Evolutionary conservation across 2,329 filamentous ascomycete genomes (phyloP), one percentile per base, ranked within the genome.

Genomic region (Coniochaeta ligniaria): DNA sequence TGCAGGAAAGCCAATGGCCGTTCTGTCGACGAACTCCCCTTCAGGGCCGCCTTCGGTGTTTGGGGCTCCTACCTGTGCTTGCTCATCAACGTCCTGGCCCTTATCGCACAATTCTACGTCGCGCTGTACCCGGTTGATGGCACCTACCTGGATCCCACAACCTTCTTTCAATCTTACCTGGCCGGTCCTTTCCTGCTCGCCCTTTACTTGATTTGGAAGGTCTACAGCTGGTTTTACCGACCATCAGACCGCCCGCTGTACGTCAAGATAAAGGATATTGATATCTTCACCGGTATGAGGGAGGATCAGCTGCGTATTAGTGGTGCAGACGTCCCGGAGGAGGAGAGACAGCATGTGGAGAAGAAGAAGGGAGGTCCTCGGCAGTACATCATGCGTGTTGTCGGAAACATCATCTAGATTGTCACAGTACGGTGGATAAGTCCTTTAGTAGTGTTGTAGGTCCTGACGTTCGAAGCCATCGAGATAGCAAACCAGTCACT

Each of bases 41-140:
- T 77, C 60, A 66, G 65, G 47, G 69, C 75, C 14, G 69, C 72
- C 3, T 67, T 75, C 28, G 89, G 89, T 56, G 71, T 89, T 14
- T 78, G 81, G 61, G 89, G 89, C 16, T 90, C 87, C 17, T 89
- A 79, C 76, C 69, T 89, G 52, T 88, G 87, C 17, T 76, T 91
- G 59, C 64, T 75, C 59, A 80, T 92, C 68, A 89, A 89, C 72
- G 66, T 77, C 31, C 71, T 91, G 6, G 85, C 89, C 50, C 76
- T 92, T 38, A 75, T 89, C 58, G 87, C 86, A 6, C 86, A 89
- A 62, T 87, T 88, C 71, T 90, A 86, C 80, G 83, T 83, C 59
- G 84, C 83, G 7, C 80, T 88, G 45, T 84, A 74, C 58, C 60
- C 50, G 8, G 41, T 62, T 7, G 35, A 22, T 2, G 26, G 38